Evolutionary conservation across 2,329 filamentous ascomycete genomes (phyloP).

Genomic region (Cryoendolithus antarcticus): DNA sequence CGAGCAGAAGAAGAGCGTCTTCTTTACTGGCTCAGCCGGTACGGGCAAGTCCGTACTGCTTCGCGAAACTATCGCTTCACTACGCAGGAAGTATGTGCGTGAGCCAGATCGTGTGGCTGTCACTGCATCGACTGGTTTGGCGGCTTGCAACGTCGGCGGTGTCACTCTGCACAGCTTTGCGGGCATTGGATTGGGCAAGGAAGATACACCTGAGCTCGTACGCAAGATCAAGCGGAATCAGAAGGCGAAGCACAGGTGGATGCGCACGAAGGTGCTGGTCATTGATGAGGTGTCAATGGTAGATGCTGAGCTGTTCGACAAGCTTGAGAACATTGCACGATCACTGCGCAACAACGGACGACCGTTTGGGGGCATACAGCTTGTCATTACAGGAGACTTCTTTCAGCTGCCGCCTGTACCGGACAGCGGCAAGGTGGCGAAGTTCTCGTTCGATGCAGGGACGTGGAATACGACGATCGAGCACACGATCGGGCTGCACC

Average conservation of each 20-base stretch:
- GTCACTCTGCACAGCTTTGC: slow-evolving; percentile 93
- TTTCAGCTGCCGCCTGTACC: slow-evolving; percentile 94
- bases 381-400: slow-evolving; percentile 93
- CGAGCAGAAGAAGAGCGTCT: slow-evolving; percentile 72
- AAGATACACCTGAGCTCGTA: slow-evolving; percentile 64
- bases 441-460: slow-evolving; percentile 84
- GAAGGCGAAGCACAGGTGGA: slow-evolving; percentile 81
- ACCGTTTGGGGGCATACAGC: slow-evolving; percentile 89
- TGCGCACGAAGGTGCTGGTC: slow-evolving; percentile 74
- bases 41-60: slow-evolving; percentile 96
- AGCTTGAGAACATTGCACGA: slow-evolving; percentile 78
- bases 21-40: slow-evolving; percentile 90
- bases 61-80: slow-evolving; percentile 71
- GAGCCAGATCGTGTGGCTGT: slow-evolving; percentile 82
- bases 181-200: slow-evolving; percentile 90
- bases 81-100: slow-evolving; percentile 62
- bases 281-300: slow-evolving; percentile 99
- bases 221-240: slow-evolving; percentile 83
- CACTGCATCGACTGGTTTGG: slow-evolving; percentile 88
- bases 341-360: slow-evolving; percentile 78
- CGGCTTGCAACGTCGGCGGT: slow-evolving; percentile 92
- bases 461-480: slow-evolving; percentile 90
- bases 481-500: slow-evolving; percentile 87
- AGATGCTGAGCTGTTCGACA: slow-evolving; percentile 92
- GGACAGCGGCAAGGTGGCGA: slow-evolving; percentile 58